Conservation (phyloP, 2,329 filamentous ascomycete genomes). For the Coniochaeta sp. region DNA sequence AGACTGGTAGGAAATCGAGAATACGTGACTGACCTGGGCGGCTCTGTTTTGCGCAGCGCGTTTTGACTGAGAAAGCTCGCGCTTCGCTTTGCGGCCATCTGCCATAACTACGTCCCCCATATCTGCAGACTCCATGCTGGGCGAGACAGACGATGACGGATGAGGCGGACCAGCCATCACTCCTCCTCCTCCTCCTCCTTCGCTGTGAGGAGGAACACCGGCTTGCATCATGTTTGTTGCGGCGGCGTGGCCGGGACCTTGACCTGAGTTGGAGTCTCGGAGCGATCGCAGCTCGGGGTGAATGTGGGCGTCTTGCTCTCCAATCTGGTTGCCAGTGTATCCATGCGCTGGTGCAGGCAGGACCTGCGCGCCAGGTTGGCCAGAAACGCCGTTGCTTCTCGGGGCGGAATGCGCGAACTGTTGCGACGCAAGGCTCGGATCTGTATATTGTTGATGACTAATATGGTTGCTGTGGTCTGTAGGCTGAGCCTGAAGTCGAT, state of each 20-base stretch:
- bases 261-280: conserved; percentile 11
- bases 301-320: conserved; percentile 36
- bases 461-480: not conserved
- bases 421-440: conserved; percentile 3
- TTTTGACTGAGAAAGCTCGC: conserved; percentile 91
- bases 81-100: conserved; percentile 70
- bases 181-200: conserved; percentile 2
- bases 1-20: conserved; percentile 4
- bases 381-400: not conserved
- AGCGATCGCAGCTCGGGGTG: conserved; percentile 37
- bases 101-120: conserved; percentile 25
- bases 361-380: conserved; percentile 7
- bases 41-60: conserved; percentile 94
- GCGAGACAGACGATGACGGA: conserved; percentile 2
- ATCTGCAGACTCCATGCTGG: conserved; percentile 18
- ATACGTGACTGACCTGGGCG: conserved; percentile 68
- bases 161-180: not conserved
- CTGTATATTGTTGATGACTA: conserved; percentile 3
- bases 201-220: conserved; percentile 15
- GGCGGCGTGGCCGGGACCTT: conserved; percentile 13
- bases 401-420: conserved; percentile 1
- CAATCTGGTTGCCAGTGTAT: conserved; percentile 28
- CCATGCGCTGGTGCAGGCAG: conserved; percentile 28
- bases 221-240: conserved; percentile 25
- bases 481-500: conserved; percentile 2